Percentiles rank a stretch among this genome's conserved stretches.
Conservation (phyloP, 495 filamentous ascomycete genomes). For the Neurospora cerealis region DNA sequence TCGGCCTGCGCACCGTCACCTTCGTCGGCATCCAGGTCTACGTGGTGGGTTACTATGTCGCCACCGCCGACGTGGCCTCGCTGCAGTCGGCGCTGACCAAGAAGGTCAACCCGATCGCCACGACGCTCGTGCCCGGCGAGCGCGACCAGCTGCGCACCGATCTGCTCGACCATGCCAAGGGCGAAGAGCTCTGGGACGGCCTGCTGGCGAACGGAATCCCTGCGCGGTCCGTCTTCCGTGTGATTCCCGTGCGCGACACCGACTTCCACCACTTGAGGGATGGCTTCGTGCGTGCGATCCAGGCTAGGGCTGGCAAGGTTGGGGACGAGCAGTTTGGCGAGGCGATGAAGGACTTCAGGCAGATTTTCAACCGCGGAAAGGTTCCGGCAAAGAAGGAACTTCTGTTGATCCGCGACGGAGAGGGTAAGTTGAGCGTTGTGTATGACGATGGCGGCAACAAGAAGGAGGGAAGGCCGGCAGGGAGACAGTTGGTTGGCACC, state of each 20-base stretch:
- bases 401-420: conserved; percentile 55
- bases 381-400: conserved; percentile 69
- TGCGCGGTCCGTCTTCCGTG: conserved; percentile 57
- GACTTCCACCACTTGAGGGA: conserved; percentile 88
- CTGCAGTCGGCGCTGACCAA: conserved; percentile 37
- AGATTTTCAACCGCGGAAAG: conserved; percentile 61
- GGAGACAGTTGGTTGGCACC: conserved; percentile 46
- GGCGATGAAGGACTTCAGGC: conserved; percentile 65
- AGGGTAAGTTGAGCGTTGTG: conserved; percentile 57
- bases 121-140: conserved; percentile 70
- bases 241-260: conserved; percentile 79
- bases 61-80: conserved; percentile 60
- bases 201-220: conserved; percentile 53
- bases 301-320: conserved; percentile 52
- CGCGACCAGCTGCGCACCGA: conserved; percentile 56
- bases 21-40: conserved; percentile 92
- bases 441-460: conserved; percentile 50
- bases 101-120: conserved; percentile 55
- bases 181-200: conserved; percentile 61
- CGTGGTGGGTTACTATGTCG: conserved; percentile 83
- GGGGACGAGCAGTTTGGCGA: conserved; percentile 61
- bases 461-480: conserved; percentile 24
- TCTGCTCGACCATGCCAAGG: conserved; percentile 58
- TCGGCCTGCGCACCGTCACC: conserved; percentile 80
- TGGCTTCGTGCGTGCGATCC: conserved; percentile 79